Evolutionary conservation across 192 early-diverging fungal species (phyloP), one percentile per base, ranked within the genome.

Genomic region (Linnemannia zychae): DNA sequence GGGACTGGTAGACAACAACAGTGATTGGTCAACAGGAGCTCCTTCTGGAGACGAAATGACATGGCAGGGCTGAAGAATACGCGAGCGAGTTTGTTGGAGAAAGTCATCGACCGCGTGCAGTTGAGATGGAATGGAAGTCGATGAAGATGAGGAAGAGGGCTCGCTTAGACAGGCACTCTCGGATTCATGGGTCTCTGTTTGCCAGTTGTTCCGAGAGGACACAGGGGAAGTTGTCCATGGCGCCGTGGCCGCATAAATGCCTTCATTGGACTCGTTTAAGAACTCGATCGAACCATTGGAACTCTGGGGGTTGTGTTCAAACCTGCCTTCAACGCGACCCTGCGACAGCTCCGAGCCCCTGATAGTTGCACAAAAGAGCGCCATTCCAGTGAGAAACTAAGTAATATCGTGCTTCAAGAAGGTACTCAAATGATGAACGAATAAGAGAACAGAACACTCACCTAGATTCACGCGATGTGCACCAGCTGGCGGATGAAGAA

Each of bases 381-480:
- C 24, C 9, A 63, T 13, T 31, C 24, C 3, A 3, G 57, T 1
- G 28, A 13, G 57, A 3, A 28, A 31, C n/a, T 13, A 28, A 9
- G 31, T 63, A 13, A n/a, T n/a, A 60, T 12, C 11, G 50, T 20
- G 36, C 37, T 31, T 33, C 6, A 44, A 36, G 37, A 28, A 13
- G 50, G 36, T 13, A 50, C 18, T n/a, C n/a, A n/a, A n/a, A 53
- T 53, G 22, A 7, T 18, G 22, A n/a, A 53, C 0, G 18, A 0
- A 44, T 38, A 11, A 36, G 24, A 15, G 20, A 17, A 5, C 12
- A 77, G 20, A 24, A 7, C 28, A 36, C 22, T 67, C 36, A 84
- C 81, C 72, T 77, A 28, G 70, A 72, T 46, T 76, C 74, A 22
- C 63, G 70, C 4, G 75, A 53, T 18, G 65, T 22, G 50, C 46